phyloP scores from a whole-genome alignment of 2,329 filamentous ascomycete genomes.

The Capronia americana region DNA sequence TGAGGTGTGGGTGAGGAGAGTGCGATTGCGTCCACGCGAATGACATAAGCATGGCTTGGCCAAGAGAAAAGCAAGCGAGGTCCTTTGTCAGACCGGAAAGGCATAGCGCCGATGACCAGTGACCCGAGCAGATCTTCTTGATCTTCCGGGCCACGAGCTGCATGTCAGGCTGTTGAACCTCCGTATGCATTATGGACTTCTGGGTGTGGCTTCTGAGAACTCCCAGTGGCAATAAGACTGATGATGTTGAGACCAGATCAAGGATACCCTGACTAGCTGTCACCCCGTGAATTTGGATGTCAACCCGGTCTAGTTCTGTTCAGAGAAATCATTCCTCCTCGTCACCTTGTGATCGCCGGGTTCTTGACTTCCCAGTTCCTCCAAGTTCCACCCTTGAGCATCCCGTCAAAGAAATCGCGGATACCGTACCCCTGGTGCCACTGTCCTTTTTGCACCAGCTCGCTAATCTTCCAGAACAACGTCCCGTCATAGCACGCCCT shows the following conservation, averaged over 20 bases:
- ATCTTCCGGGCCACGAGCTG: not conserved
- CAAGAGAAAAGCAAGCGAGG: not conserved
- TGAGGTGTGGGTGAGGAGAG: not conserved
- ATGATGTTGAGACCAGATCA: not conserved
- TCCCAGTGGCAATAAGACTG: not conserved
- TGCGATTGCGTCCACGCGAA: not conserved
- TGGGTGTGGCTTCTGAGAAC: not conserved
- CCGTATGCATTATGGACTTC: not conserved
- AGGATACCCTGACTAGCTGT: not conserved
- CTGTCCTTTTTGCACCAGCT: constrained; percentile 12
- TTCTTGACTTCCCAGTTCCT: constrained; percentile 34
- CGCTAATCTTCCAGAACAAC: constrained; percentile 37
- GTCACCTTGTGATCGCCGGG: not conserved
- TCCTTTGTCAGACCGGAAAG: not conserved
- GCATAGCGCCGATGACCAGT: not conserved
- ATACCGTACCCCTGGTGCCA: constrained; percentile 35
- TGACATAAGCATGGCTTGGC: not conserved
- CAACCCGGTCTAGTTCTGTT: not conserved
- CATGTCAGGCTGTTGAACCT: not conserved
- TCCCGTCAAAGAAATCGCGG: constrained; percentile 30
- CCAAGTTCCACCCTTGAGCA: constrained; percentile 30
- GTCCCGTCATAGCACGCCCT: constrained; percentile 41
- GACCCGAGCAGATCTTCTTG: not conserved
- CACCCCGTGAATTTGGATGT: not conserved
- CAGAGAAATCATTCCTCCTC: not conserved